Conservation (phyloP, 768 basidiomycete species). For the Rhizopogon vulgaris region DNA sequence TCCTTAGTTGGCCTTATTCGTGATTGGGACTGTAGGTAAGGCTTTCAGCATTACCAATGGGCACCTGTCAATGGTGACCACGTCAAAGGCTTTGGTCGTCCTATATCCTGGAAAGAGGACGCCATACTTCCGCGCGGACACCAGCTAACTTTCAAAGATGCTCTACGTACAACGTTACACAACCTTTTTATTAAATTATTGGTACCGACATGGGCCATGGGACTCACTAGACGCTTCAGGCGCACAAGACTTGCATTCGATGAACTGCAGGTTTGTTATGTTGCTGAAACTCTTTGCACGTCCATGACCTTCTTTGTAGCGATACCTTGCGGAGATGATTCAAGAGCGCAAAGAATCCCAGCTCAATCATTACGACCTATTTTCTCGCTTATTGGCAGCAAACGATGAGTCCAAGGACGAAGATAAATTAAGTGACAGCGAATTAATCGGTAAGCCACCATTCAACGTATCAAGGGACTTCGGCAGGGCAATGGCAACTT, state of each 20-base stretch:
- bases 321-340: constrained; percentile 51
- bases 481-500: neutral
- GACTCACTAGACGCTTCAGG: constrained; percentile 28
- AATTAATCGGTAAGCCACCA: constrained; percentile 30
- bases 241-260: constrained; percentile 31
- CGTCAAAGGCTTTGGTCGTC: constrained; percentile 42
- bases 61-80: neutral
- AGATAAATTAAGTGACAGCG: constrained; percentile 33
- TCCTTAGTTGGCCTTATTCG: constrained; percentile 45
- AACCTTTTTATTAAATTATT: constrained; percentile 32
- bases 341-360: constrained; percentile 30
- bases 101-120: constrained; percentile 43
- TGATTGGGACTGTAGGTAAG: constrained; percentile 48
- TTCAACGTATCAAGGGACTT: neutral
- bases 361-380: constrained; percentile 41
- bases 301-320: constrained; percentile 15
- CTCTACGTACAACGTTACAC: constrained; percentile 37
- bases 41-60: neutral
- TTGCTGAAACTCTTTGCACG: neutral
- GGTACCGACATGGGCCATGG: constrained; percentile 35
- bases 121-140: constrained; percentile 37
- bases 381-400: constrained; percentile 45
- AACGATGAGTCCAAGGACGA: constrained; percentile 30
- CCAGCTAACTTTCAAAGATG: constrained; percentile 41
- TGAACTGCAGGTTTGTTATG: constrained; percentile 34